These are phyloP conservation scores for Colletotrichum somersetense DNA, from an alignment of 2,329 filamentous ascomycete species.

Conservation along the genomic window DNA sequence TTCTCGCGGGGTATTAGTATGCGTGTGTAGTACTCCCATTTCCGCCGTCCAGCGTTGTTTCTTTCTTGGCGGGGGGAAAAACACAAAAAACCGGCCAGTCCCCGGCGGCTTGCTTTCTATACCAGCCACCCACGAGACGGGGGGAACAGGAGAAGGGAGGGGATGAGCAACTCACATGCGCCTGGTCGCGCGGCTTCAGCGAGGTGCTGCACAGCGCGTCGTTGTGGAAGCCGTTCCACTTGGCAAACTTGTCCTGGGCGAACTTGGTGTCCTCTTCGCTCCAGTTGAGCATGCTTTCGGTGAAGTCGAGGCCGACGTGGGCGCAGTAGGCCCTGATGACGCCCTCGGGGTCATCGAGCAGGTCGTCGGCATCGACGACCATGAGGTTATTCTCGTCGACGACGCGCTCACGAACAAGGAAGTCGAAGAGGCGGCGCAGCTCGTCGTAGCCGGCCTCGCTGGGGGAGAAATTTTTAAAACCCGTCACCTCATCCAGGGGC, in stretches of 20 bases:
- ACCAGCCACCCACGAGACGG: neutral
- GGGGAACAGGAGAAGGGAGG: slow-evolving; percentile 14
- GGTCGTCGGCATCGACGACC: slow-evolving; percentile 92
- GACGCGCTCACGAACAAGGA: slow-evolving; percentile 75
- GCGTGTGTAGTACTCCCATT: slow-evolving; percentile 22
- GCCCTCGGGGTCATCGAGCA: slow-evolving; percentile 85
- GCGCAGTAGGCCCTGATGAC: slow-evolving; percentile 85
- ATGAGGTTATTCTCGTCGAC: slow-evolving; percentile 83
- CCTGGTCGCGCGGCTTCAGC: slow-evolving; percentile 76
- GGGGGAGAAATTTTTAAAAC: slow-evolving; percentile 88
- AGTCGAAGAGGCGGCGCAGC: slow-evolving; percentile 89
- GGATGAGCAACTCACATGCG: slow-evolving; percentile 63
- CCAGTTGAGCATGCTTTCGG: slow-evolving; percentile 86
- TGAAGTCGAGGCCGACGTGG: slow-evolving; percentile 82
- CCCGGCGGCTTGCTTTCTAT: neutral
- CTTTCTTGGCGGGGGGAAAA: too few relatives aligned
- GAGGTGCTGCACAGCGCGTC: slow-evolving; percentile 88
- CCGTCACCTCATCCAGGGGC: slow-evolving; percentile 83
- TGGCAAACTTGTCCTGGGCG: slow-evolving; percentile 85
- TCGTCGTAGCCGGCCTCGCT: slow-evolving; percentile 92
- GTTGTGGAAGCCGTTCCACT: slow-evolving; percentile 97
- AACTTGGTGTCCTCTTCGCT: slow-evolving; percentile 79
- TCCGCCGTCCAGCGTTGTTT: slow-evolving; percentile 8
- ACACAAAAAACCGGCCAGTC: slow-evolving; percentile 4
- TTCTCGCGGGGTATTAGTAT: slow-evolving; percentile 52